Evolutionary conservation across 768 basidiomycete species (phyloP).

Genomic region (Tulasnella sp.): DNA sequence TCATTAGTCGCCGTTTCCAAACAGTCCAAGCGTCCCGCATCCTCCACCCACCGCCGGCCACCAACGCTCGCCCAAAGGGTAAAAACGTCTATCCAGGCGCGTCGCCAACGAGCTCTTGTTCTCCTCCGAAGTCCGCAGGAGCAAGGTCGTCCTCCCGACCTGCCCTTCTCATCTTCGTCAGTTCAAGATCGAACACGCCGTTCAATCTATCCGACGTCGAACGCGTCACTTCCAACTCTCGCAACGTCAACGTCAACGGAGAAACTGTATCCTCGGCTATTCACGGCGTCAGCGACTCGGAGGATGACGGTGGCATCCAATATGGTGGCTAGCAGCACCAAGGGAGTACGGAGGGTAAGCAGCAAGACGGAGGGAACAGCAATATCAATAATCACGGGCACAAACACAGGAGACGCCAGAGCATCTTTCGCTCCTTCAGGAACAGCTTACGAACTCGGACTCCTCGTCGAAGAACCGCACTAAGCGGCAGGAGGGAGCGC

Average conservation of each 20-base stretch:
- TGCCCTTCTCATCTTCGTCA: background rate
- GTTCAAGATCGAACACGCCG: background rate
- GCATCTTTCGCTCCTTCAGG: background rate
- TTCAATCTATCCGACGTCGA: background rate
- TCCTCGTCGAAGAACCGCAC: background rate
- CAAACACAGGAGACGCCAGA: constrained; percentile 6
- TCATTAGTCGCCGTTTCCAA: too few species aligned
- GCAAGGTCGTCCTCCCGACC: background rate
- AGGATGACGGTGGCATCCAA: too few species aligned
- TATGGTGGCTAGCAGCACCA: background rate
- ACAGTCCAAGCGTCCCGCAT: too few species aligned
- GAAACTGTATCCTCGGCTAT: too few species aligned
- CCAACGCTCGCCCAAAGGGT: too few species aligned
- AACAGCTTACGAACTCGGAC: constrained; percentile 3
- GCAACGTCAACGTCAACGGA: background rate
- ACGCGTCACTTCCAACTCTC: background rate
- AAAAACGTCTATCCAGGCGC: too few species aligned
- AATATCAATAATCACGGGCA: background rate
- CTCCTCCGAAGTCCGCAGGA: background rate
- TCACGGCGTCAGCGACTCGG: too few species aligned
- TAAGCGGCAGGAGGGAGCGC: background rate
- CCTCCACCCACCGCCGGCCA: too few species aligned
- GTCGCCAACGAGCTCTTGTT: too few species aligned
- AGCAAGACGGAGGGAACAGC: background rate
- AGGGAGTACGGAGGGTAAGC: background rate